These are phyloP conservation scores for Emericellopsis terricola DNA, from an alignment of 495 filamentous ascomycete species.

Conservation along the genomic window DNA sequence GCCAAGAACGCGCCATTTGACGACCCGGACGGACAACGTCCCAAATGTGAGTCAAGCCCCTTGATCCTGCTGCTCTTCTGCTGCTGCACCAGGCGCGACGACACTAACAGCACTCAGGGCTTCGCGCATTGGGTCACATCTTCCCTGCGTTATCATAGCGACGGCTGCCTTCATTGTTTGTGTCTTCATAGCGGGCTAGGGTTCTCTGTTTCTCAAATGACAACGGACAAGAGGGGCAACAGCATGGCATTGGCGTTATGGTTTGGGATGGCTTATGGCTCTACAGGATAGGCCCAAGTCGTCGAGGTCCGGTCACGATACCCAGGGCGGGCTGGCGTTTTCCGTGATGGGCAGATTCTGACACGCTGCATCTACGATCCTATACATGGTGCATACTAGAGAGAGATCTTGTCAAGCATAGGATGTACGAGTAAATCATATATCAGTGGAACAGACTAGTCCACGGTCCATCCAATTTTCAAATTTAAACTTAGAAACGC, in stretches of 20 bases:
- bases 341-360: too few species aligned
- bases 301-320: neutral
- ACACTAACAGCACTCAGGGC: neutral
- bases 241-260: conserved; percentile 4
- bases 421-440: too few species aligned
- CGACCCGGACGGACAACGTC: conserved; percentile 1
- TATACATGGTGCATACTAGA: too few species aligned
- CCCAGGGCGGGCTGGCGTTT: too few species aligned
- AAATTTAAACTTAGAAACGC: too few species aligned
- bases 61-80: neutral
- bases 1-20: conserved; percentile 5
- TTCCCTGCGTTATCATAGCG: conserved; percentile 4
- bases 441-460: too few species aligned
- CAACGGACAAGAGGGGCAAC: neutral
- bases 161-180: neutral
- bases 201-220: neutral
- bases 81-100: too few species aligned
- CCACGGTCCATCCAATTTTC: too few species aligned
- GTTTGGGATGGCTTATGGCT: neutral
- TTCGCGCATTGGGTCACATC: neutral
- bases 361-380: too few species aligned
- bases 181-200: neutral
- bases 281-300: too few species aligned
- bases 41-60: conserved; percentile 2
- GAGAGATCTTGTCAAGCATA: too few species aligned